A percentile compares a stretch with the other conserved stretches of the same genome.
These are phyloP conservation scores for Nadsonia starkeyi-henricii DNA, from an alignment of 1,139 yeast genomes.

Conservation along the genomic window DNA sequence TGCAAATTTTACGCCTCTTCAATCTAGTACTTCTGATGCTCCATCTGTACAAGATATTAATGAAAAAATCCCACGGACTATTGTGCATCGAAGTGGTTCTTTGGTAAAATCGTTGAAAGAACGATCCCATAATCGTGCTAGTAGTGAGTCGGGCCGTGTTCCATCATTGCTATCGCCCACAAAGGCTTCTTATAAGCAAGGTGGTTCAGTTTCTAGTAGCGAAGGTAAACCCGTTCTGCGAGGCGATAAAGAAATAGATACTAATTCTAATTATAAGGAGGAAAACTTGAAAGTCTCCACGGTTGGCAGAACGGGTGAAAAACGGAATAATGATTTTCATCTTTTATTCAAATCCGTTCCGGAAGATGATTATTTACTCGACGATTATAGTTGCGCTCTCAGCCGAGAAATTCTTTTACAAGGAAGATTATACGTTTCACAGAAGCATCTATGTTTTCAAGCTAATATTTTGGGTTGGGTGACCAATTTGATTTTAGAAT, in stretches of 20 bases:
- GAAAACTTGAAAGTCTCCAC: too few relatives aligned
- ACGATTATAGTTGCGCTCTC: constrained; percentile 81
- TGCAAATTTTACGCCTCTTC: not conserved
- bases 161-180: not conserved
- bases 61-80: not conserved
- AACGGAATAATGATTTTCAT: constrained; percentile 70
- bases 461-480: constrained; percentile 93
- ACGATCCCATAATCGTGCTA: not conserved
- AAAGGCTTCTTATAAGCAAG: not conserved
- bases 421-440: constrained; percentile 78
- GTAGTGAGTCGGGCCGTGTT: not conserved
- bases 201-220: not conserved
- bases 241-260: not conserved
- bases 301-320: constrained; percentile 41
- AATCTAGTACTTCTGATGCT: not conserved
- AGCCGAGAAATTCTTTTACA: constrained; percentile 82
- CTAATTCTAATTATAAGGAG: not conserved
- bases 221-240: not conserved
- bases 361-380: constrained; percentile 55
- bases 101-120: not conserved
- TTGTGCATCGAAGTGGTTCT: not conserved
- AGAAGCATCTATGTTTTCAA: constrained; percentile 69
- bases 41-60: not conserved
- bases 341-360: constrained; percentile 58
- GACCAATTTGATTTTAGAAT: constrained; percentile 60